phyloP scores from a whole-genome alignment of 495 filamentous ascomycete species.

The Aspergillus coremiiformis region DNA sequence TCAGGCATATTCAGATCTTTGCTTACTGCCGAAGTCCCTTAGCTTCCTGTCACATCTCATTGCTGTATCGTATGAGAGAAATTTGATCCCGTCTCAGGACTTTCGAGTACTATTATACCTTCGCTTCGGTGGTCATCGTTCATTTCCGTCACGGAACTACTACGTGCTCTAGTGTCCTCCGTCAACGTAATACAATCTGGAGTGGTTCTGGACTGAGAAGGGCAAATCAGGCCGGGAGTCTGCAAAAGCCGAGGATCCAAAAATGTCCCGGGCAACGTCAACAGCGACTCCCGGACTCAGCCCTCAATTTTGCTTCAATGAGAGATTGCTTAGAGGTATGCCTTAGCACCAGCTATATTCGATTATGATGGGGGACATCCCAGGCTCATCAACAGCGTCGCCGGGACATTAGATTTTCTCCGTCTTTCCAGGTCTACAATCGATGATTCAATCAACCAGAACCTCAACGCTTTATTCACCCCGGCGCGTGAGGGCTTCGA shows the following conservation, averaged over 20 bases:
- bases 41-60: not conserved
- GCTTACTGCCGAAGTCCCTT: not conserved
- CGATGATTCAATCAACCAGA: constrained; percentile 89
- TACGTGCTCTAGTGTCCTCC: not conserved
- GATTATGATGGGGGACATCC: not conserved
- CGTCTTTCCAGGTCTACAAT: constrained; percentile 75
- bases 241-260: constrained; percentile 14
- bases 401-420: constrained; percentile 67
- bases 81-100: not conserved
- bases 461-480: constrained; percentile 82
- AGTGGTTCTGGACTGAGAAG: constrained; percentile 35
- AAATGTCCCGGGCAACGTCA: constrained; percentile 55
- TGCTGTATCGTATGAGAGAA: not conserved
- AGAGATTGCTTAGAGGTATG: constrained; percentile 72
- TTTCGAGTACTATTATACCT: not conserved
- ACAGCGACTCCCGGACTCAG: constrained; percentile 56
- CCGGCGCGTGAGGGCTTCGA: constrained; percentile 68
- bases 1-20: no score
- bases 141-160: not conserved
- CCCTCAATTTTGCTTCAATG: constrained; percentile 91
- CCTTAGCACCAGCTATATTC: not conserved
- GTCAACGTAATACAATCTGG: constrained; percentile 25
- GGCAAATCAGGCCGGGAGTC: constrained; percentile 17
- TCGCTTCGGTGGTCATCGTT: not conserved
- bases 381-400: constrained; percentile 1